Evolutionary conservation across 2,329 filamentous ascomycete genomes (phyloP).

Genomic region (Aspergillus hortae): DNA sequence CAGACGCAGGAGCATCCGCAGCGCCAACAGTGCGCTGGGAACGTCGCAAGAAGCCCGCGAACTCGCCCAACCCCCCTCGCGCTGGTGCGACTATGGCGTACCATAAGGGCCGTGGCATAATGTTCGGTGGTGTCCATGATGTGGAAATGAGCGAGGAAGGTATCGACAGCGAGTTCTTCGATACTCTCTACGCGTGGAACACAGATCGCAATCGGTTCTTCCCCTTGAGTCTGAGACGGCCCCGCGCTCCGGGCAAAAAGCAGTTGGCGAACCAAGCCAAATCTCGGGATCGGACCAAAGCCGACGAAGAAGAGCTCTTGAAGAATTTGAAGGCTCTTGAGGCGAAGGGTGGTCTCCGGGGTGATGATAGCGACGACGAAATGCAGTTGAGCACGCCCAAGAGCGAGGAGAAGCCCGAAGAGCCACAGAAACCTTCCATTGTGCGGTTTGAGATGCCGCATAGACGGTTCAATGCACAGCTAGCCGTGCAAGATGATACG

Average conservation of each 20-base stretch:
- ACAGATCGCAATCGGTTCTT: constrained; percentile 95
- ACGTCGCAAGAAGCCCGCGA: constrained; percentile 84
- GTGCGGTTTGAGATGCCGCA: constrained; percentile 82
- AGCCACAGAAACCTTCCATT: constrained; percentile 57
- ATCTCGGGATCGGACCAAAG: constrained; percentile 68
- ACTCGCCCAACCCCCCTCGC: constrained; percentile 75
- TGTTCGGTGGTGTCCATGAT: constrained; percentile 93
- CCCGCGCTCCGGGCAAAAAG: constrained; percentile 64
- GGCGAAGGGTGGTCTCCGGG: constrained; percentile 63
- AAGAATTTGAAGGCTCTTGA: constrained; percentile 83
- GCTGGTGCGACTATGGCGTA: constrained; percentile 91
- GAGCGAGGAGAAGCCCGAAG: constrained; percentile 51
- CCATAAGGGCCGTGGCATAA: constrained; percentile 87
- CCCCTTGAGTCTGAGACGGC: constrained; percentile 71
- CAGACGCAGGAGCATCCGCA: constrained; percentile 63
- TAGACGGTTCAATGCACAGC: constrained; percentile 81
- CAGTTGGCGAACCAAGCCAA: constrained; percentile 47
- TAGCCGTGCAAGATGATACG: constrained; percentile 87
- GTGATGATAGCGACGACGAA: constrained; percentile 44
- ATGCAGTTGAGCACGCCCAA: constrained; percentile 43
- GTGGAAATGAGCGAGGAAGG: constrained; percentile 89
- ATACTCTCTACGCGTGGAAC: constrained; percentile 87
- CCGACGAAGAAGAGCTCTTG: constrained; percentile 86
- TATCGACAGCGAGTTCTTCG: constrained; percentile 97
- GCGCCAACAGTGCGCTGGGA: constrained; percentile 84